These are phyloP conservation scores for Lunularia cruciata DNA, from an alignment of 225 moss, liverwort and hornwort genomes.

Conservation along the genomic window DNA sequence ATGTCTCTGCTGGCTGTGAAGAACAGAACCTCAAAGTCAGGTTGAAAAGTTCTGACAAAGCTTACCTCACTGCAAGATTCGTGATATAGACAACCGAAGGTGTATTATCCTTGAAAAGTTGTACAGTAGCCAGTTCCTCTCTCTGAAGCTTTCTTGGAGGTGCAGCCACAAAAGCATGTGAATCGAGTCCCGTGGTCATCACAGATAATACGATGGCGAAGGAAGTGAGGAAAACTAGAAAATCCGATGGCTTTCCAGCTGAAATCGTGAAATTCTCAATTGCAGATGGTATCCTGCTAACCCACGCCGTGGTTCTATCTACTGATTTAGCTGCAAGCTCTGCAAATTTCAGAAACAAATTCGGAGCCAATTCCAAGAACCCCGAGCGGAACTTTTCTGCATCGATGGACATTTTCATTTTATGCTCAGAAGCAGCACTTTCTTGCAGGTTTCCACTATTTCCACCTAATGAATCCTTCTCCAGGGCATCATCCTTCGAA, in stretches of 20 bases:
- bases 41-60: not conserved
- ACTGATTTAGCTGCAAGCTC: conserved; percentile 5
- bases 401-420: not conserved
- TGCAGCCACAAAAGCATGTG: conserved; percentile 61
- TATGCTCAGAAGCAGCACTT: not conserved
- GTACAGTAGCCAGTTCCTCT: conserved; percentile 96
- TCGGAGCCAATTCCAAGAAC: conserved; percentile 1
- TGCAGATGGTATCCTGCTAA: not conserved
- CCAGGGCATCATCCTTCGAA: not conserved
- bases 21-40: no score
- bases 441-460: not conserved
- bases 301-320: conserved; percentile 7
- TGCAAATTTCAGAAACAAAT: not conserved
- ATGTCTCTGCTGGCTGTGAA: not conserved
- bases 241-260: conserved; percentile 44
- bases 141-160: conserved; percentile 82
- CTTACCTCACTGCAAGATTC: conserved; percentile 91
- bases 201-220: conserved; percentile 68
- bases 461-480: not conserved
- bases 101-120: conserved; percentile 89
- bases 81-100: conserved; percentile 99
- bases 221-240: conserved; percentile 56
- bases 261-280: conserved; percentile 40
- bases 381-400: not conserved
- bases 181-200: conserved; percentile 54